phyloP scores from a whole-genome alignment of 805 yeast genomes.

The Lachancea nothofagi region DNA sequence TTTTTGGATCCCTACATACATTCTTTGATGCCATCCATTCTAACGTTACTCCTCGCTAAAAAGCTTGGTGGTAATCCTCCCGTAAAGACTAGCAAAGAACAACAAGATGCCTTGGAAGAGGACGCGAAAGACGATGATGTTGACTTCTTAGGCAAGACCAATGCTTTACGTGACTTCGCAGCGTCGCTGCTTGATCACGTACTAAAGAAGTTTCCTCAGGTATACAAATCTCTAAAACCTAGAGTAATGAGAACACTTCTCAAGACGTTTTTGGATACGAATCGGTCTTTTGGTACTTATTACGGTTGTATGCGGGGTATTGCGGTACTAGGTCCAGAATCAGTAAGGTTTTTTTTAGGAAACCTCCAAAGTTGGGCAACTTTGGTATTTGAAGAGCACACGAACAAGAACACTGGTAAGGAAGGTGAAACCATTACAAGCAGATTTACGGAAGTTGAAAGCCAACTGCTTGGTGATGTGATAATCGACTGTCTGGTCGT shows the following conservation, averaged over 20 bases:
- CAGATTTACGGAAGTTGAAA: conserved; percentile 41
- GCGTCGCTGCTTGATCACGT: conserved; percentile 76
- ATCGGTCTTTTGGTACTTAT: conserved; percentile 81
- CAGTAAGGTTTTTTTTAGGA: conserved; percentile 77
- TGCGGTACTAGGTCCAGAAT: conserved; percentile 79
- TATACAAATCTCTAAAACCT: conserved; percentile 85
- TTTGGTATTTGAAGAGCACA: conserved; percentile 43
- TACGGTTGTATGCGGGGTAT: conserved; percentile 89
- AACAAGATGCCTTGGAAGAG: not conserved
- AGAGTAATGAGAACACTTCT: conserved; percentile 89
- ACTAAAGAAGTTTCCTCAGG: conserved; percentile 71
- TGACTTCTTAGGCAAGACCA: conserved; percentile 36
- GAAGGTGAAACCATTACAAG: conserved; percentile 16
- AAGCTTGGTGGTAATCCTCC: conserved; percentile 55
- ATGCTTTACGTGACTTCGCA: conserved; percentile 81
- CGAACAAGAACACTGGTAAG: conserved; percentile 12
- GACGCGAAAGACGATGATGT: conserved; percentile 5
- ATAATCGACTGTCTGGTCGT: conserved; percentile 51
- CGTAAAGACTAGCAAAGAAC: conserved; percentile 5
- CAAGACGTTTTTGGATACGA: conserved; percentile 82
- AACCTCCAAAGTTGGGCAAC: conserved; percentile 77
- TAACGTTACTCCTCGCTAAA: conserved; percentile 84
- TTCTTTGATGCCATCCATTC: conserved; percentile 92
- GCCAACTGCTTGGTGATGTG: conserved; percentile 42
- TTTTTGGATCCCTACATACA: conserved; percentile 94